Evolutionary conservation across 805 yeast genomes (phyloP).

Genomic region (Lipomyces orientalis): DNA sequence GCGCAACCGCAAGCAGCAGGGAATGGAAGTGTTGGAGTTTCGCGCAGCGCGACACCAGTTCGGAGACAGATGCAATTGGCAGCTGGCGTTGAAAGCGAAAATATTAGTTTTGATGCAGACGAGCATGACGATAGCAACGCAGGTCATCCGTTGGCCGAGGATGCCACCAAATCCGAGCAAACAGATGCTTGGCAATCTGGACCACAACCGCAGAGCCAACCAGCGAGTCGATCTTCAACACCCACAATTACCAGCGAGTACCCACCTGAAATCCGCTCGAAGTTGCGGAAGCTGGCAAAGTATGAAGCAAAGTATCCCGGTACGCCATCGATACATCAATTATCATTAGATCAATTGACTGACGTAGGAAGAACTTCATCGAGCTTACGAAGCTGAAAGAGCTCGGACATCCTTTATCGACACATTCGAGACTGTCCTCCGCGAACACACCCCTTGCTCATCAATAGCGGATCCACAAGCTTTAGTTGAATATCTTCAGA

Average conservation of each 20-base stretch:
- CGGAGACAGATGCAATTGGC: background rate
- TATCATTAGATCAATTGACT: background rate
- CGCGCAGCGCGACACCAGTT: background rate
- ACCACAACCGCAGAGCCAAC: conserved; percentile 13
- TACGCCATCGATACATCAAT: conserved; percentile 16
- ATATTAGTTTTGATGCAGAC: background rate
- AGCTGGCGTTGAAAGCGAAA: background rate
- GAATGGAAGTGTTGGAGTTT: conserved; percentile 36
- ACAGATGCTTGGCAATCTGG: background rate
- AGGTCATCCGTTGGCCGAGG: background rate
- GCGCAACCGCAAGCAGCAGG: conserved; percentile 56
- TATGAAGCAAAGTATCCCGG: conserved; percentile 92
- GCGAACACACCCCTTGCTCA: conserved; percentile 81
- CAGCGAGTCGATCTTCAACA: conserved; percentile 14
- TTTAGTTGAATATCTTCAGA: conserved; percentile 70
- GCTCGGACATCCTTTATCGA: conserved; percentile 63
- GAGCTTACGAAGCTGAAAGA: conserved; percentile 85
- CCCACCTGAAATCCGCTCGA: conserved; percentile 63
- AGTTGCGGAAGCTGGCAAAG: conserved; percentile 75
- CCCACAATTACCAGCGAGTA: conserved; percentile 46
- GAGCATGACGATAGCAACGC: background rate
- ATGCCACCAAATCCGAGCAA: background rate
- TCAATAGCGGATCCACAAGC: conserved; percentile 73
- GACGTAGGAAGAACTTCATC: conserved; percentile 54
- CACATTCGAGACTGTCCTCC: conserved; percentile 69